Evolutionary conservation across 2,329 filamentous ascomycete genomes (phyloP), one percentile per base, ranked within the genome.

Genomic region (Falciphora oryzae): DNA sequence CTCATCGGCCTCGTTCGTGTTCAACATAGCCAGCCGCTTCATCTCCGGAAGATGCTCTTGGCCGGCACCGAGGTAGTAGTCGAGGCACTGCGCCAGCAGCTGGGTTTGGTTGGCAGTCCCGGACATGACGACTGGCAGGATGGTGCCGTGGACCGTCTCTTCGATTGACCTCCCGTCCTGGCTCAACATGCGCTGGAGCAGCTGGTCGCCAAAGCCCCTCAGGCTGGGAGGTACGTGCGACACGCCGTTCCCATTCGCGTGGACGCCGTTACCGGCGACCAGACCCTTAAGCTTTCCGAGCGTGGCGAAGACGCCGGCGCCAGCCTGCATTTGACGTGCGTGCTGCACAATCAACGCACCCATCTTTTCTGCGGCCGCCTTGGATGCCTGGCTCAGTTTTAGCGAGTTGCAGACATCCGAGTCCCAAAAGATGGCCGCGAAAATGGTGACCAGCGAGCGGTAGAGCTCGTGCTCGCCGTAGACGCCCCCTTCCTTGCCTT

Each of bases 101-200:
- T 85, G 81, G 10, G 81, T 81, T 72, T 88, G 85, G 70, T 83
- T 87, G 13, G 85, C 83, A 2, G 85, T 79, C 71, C 85, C 82
- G 1, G 83, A 81, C 28, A 80, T 78, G 11, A 83, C 81, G 2
- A 83, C 82, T 2, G 85, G 85, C 68, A 87, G 72, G 59, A 87
- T 80, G 67, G 84, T 81, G 7, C 79, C 80, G 78, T 80, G 86
- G 10, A 85, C 82, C 50, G 85, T 79, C 61, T 87, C 81, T 57
- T 84, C 80, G 13, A 80, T 73, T 50, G 77, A 78, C 59, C 85
- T 75, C 0, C 83, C 83, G 62, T 77, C 78, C 8, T 27, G 38
- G 27, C 85, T 81, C 38, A 87, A 72, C 66, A 89, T 77, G 10
- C 81, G 77, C 63, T 82, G 78, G 62, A 88, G 80, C 73, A 88